Evolutionary conservation across 2,329 filamentous ascomycete species (phyloP), one percentile per base, ranked within the genome.

Genomic region (Cytospora leucostoma): DNA sequence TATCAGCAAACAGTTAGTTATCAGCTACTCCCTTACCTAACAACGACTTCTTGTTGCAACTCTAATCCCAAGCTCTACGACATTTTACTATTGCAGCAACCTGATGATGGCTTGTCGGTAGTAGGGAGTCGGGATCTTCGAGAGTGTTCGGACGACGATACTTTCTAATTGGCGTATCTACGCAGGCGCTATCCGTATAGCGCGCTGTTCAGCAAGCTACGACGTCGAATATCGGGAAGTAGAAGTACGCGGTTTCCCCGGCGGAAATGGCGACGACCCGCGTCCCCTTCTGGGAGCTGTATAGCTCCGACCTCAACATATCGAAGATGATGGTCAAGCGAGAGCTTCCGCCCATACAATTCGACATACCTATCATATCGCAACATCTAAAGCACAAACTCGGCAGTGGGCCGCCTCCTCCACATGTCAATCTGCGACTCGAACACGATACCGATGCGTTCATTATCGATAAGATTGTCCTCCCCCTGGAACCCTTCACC

Each of bases 391-490:
- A 66, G 15, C 84, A 85, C 68, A 71, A 75, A 1, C 77, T 78
- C 3, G 80, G 80, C 40, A 78, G 78, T 8, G 80, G 81, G 0
- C 84, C 84, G 0, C 75, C 79, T 0, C 72, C 82, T 2, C 77
- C 77, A 4, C 79, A 77, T 11, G 74, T 86, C 17, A 71, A 76
- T n/a, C 72, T 87, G 7, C 71, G 80, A 3, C 83, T 80, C 3
- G 71, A 75, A 1, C 72, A 78, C 69, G 81, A 87, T 67, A 79
- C 80, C 51, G 80, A 80, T 10, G 84, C 82, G n/a, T 84, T 81
- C 68, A 88, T 89, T 50, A 71, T 82, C 65, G 80, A 82, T 55
- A 80, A 82, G 67, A 76, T 83, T 37, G 73, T 85, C 8, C 74
- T 83, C 0, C 78, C 81, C 1, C 68, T 71, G 1, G 47, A 54